Evolutionary conservation across 208 protist genomes (phyloP).

Genomic region (Acanthamoeba triangularis): DNA sequence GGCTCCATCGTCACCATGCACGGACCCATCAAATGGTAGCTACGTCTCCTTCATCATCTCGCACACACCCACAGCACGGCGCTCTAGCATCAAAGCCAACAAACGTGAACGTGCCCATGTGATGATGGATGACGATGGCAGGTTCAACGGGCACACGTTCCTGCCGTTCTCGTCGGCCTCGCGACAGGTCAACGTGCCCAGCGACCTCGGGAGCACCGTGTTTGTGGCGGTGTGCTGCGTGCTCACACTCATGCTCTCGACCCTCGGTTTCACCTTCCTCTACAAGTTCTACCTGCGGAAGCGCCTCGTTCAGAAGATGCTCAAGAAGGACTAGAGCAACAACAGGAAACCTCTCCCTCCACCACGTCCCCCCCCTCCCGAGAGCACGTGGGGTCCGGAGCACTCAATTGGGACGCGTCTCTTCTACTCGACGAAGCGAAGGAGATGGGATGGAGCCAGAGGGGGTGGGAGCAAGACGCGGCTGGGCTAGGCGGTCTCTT

Average conservation of each 20-base stretch:
- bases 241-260: conserved; percentile 1
- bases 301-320: conserved; percentile 70
- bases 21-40: conserved; percentile 46
- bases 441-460: neutral
- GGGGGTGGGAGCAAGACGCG: neutral
- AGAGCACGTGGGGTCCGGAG: no score
- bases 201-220: neutral
- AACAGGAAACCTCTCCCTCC: neutral
- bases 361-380: no score
- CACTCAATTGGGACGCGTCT: no score
- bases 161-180: conserved; percentile 45
- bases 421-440: neutral
- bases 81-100: neutral
- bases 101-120: neutral
- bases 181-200: neutral
- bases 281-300: conserved; percentile 59
- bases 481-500: neutral
- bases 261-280: conserved; percentile 42
- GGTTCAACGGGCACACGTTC: conserved; percentile 58
- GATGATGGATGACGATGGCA: neutral
- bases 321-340: conserved; percentile 55
- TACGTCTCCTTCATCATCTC: neutral
- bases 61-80: neutral
- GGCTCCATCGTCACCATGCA: conserved; percentile 71
- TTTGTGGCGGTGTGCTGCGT: conserved; percentile 14